These are phyloP conservation scores for Helminthosporium solani DNA, from an alignment of 2,329 filamentous ascomycete species.

Conservation along the genomic window DNA sequence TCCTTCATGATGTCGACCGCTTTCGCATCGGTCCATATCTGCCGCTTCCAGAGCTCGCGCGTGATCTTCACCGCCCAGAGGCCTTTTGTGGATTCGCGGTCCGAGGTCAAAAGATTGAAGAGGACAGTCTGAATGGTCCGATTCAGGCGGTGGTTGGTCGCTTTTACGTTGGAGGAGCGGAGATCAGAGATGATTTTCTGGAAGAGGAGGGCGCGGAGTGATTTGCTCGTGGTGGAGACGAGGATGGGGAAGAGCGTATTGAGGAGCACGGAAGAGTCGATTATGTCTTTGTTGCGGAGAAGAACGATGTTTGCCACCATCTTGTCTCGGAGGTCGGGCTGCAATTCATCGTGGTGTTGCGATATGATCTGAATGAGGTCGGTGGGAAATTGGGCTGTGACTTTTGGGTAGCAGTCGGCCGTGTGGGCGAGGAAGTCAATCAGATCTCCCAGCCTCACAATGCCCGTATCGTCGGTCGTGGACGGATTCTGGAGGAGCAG, in stretches of 20 bases:
- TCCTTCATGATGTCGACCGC: constrained; percentile 99
- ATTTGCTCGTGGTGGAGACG: constrained; percentile 88
- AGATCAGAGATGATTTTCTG: constrained; percentile 90
- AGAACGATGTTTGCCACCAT: constrained; percentile 87
- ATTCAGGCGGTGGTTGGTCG: constrained; percentile 90
- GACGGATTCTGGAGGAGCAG: constrained; percentile 85
- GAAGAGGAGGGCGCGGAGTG: constrained; percentile 78
- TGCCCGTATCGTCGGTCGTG: constrained; percentile 72
- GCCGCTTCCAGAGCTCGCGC: constrained; percentile 91
- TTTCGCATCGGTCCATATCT: constrained; percentile 93
- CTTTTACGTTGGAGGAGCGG: constrained; percentile 80
- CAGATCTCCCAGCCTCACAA: constrained; percentile 83
- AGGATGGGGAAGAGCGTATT: constrained; percentile 94
- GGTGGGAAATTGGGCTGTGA: constrained; percentile 73
- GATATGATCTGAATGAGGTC: constrained; percentile 80
- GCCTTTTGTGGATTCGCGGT: constrained; percentile 79
- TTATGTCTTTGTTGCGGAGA: constrained; percentile 84
- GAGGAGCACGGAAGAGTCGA: constrained; percentile 77
- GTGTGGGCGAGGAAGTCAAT: constrained; percentile 94
- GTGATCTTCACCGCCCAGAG: constrained; percentile 97
- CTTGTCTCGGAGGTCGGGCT: constrained; percentile 87
- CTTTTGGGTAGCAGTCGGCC: constrained; percentile 85
- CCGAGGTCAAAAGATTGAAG: constrained; percentile 85
- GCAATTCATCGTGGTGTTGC: constrained; percentile 77
- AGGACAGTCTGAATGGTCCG: constrained; percentile 89